Conservation (phyloP, 139 green algal genomes). For the Pseudopediastrum boryanum region DNA sequence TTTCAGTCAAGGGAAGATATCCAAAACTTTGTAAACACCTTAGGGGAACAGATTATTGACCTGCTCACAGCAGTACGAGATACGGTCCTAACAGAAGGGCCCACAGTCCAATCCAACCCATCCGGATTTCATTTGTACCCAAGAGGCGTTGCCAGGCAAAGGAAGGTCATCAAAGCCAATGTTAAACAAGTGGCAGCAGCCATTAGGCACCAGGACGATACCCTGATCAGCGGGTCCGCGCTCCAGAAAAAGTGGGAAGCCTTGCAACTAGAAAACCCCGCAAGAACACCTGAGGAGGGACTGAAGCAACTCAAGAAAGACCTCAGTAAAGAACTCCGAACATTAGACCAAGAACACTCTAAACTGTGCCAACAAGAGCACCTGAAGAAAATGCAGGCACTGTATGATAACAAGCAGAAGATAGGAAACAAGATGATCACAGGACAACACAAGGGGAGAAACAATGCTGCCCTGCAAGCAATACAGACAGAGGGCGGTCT, state of each 20-base stretch:
- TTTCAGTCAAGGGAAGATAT: too few relatives aligned
- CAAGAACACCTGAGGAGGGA: not conserved
- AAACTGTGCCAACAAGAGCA: constrained; percentile 8
- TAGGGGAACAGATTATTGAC: too few relatives aligned
- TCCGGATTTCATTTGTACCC: too few relatives aligned
- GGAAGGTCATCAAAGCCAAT: not conserved
- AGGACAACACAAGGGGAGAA: not conserved
- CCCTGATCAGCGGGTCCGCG: not conserved
- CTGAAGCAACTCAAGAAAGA: not conserved
- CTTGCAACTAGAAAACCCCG: not conserved
- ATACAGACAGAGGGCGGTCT: not conserved
- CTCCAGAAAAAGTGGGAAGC: not conserved
- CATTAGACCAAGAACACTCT: not conserved
- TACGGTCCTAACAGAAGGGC: too few relatives aligned
- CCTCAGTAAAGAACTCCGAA: not conserved
- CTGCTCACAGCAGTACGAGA: too few relatives aligned
- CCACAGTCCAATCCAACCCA: too few relatives aligned
- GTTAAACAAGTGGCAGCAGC: not conserved
- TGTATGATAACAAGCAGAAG: not conserved
- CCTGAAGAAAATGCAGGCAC: not conserved
- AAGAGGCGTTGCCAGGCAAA: too few relatives aligned
- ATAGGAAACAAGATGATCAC: not conserved
- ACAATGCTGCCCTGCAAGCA: not conserved
- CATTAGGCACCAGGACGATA: too few relatives aligned
- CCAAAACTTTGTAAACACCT: too few relatives aligned